Base-by-base conservation (phyloP, 2,329 filamentous ascomycete species). In the Fusarium verrucosum region DNA sequence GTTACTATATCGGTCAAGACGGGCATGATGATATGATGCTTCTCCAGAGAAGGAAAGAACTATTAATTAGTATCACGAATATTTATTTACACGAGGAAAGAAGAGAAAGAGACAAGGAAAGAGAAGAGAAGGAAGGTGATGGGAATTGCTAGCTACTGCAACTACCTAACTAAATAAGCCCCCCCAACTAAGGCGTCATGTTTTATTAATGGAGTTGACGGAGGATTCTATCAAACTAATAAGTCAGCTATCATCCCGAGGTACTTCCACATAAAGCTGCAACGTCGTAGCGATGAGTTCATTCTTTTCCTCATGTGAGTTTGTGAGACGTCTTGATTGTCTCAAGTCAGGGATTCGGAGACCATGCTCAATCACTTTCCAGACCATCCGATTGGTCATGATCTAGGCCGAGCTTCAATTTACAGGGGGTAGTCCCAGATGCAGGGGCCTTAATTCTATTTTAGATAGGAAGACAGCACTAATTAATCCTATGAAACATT, bases 1-100 rank as follows among this genome's bases (percentile, higher is more conserved):
- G 75, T 73, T 44, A 74, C 33, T 17, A 75, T 23, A 17, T 55
- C 51, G n/a, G 47, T 23, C 11, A 66, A 28, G 14, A 62, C 20
- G 16, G 57, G 53, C 57, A 49, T 61, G 50, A n/a, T 53, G 46
- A n/a, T n/a, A n/a, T n/a, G n/a, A 28, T 41, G 14, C 50, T 57
- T 23, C 26, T 50, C 26, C 22, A 45, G 26, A 25, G n/a, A 45
- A 25, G 35, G 13, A 26, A 25, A 14, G n/a, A 8, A 22, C 3
- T 6, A 44, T 33, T 6, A 25, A 44, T 33, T 14, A 14, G 17
- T 23, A 26, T n/a, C 13, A 10, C 13, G 4, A n/a, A 11, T 57
- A 36, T 45, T n/a, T 25, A 42, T 17, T 44, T 19, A 50, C 23
- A 33, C 17, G 7, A 20, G 14, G n/a, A 57, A 6, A 17, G 11